Evolutionary conservation across 2,329 filamentous ascomycete species (phyloP).

Genomic region (Aspergillus sp.): DNA sequence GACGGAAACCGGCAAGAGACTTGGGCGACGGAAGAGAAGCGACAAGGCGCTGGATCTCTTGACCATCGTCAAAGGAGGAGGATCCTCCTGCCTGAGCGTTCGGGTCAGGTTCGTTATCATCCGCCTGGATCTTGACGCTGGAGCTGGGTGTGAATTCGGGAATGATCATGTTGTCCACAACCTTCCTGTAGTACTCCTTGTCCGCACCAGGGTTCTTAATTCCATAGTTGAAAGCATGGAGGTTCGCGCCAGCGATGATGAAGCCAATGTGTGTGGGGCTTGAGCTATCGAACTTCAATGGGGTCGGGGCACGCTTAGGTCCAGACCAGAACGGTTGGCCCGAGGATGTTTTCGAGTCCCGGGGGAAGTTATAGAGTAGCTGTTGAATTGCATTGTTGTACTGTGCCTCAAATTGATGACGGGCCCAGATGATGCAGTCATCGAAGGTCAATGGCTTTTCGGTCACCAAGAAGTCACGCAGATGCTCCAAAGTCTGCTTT

Average conservation of each 20-base stretch:
- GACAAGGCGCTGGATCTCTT: conserved; percentile 70
- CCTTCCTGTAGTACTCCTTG: conserved; percentile 68
- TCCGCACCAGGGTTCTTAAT: conserved; percentile 78
- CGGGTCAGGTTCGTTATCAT: conserved; percentile 91
- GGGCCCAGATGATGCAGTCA: conserved; percentile 94
- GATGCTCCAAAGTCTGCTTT: conserved; percentile 84
- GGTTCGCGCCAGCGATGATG: conserved; percentile 79
- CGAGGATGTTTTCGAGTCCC: conserved; percentile 80
- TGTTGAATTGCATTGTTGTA: conserved; percentile 97
- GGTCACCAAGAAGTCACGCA: conserved; percentile 84
- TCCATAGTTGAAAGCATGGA: conserved; percentile 97
- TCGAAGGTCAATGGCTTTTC: conserved; percentile 91
- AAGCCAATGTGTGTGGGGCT: conserved; percentile 87
- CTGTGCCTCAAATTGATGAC: conserved; percentile 89
- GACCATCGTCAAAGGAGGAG: conserved; percentile 62
- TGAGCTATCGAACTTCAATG: conserved; percentile 79
- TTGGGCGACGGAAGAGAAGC: conserved; percentile 72
- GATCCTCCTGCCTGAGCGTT: conserved; percentile 58
- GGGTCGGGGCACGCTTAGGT: conserved; percentile 90
- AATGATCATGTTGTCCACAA: conserved; percentile 88
- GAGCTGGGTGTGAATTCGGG: conserved; percentile 90
- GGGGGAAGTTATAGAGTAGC: conserved; percentile 93
- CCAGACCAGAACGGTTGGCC: conserved; percentile 97
- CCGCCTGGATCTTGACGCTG: conserved; percentile 92
- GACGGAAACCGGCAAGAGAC: conserved; percentile 78